Evolutionary conservation across 1,284 basidiomycete species (phyloP), one percentile per base, ranked within the genome.

Genomic region (Microbotryum lychnidis-dioicae): DNA sequence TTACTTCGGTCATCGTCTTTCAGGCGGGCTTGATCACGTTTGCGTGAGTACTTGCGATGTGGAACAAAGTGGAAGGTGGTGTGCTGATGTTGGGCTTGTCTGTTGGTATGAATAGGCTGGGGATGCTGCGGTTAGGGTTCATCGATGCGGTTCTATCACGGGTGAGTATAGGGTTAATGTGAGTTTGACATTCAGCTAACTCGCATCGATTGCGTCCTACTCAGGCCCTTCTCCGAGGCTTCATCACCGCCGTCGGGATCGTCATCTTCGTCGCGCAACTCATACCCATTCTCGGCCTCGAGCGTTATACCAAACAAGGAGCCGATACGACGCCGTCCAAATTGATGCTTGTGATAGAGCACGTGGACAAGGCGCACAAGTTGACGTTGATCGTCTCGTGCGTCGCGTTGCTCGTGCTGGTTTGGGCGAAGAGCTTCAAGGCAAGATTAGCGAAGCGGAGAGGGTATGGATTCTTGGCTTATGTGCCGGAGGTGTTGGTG

Each of bases 1-100:
- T 89, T 4, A 79, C 84, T 0, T 89, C 87, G 29, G 82, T 89
- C 14, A 86, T 91, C 58, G 88, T 89, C 0, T 81, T 93, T 57
- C 89, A 91, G 85, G 86, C 85, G 62, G 91, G 91, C n/a, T 70
- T 92, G 31, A 87, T 97, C 69, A 87, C 89, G 1, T 90, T 90
- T 68, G 73, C 87, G 67, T 64, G 29, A 45, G 57, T 23, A 3
- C 33, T 42, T 12, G 37, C 37, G 37, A 12, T 21, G 9, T 53
- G 25, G 33, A 12, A 14, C 6, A 29, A 25, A 31, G 5, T 42
- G 37, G 14, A 16, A 42, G 37, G 16, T 18, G 16, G 10, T 6
- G 16, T 18, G 37, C 37, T 18, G 37, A 42, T 42, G 0, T 42
- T 42, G 37, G 16, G 14, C 14, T 25, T 20, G 27, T 53, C 31